Conservation (phyloP, 148 eudicot species). For the Salicornia ramosissima region DNA sequence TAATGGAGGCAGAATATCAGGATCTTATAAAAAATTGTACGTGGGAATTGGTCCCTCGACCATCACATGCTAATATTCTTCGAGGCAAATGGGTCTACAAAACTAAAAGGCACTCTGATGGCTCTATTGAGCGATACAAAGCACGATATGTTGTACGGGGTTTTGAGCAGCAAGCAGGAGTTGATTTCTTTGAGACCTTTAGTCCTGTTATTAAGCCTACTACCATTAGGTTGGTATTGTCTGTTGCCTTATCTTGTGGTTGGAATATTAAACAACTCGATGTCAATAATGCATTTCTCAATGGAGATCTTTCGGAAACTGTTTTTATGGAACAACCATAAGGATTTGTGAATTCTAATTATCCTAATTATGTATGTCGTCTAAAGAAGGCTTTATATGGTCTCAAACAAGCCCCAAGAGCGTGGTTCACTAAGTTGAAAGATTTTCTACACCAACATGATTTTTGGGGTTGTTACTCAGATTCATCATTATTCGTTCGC, state of each 20-base stretch:
- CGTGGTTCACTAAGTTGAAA: conserved; percentile 6
- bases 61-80: conserved; percentile 11
- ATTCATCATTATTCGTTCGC: conserved; percentile 6
- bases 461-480: background rate
- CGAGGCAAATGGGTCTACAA: conserved; percentile 21
- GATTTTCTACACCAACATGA: conserved; percentile 3
- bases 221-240: too few relatives aligned
- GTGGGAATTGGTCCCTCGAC: conserved; percentile 16
- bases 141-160: conserved; percentile 24
- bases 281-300: conserved; percentile 18
- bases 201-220: too few relatives aligned
- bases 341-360: background rate
- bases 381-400: conserved; percentile 4
- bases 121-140: conserved; percentile 18
- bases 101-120: conserved; percentile 2
- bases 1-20: conserved; percentile 1
- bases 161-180: conserved; percentile 13
- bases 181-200: conserved; percentile 26
- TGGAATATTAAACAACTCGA: too few relatives aligned
- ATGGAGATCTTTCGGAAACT: conserved; percentile 11
- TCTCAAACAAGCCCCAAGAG: conserved; percentile 9
- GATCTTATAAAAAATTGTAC: conserved; percentile 5
- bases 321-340: conserved; percentile 9
- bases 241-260: too few relatives aligned
- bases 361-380: conserved; percentile 10